Conservation (phyloP, 345 rosid species). For the Excoecaria agallocha region DNA sequence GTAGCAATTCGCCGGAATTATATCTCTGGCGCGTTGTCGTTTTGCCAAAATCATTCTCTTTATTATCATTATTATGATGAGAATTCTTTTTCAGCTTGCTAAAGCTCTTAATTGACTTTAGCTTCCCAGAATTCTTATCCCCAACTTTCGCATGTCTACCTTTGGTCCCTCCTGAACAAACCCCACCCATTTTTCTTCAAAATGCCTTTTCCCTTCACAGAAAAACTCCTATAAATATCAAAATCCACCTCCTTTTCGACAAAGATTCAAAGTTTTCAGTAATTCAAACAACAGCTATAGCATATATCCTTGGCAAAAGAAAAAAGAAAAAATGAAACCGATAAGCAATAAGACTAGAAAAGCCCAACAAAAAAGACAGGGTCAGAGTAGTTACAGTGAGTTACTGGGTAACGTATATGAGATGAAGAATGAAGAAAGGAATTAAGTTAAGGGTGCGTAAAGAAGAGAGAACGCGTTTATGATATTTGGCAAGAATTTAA, state of each 20-base stretch:
- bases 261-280: too few species aligned
- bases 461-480: conserved; percentile 6
- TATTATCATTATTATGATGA: conserved; percentile 9
- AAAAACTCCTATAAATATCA: background rate
- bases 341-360: too few species aligned
- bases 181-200: conserved; percentile 58
- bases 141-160: conserved; percentile 23
- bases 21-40: conserved; percentile 17
- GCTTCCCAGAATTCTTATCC: conserved; percentile 31
- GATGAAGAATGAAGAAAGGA: background rate
- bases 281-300: too few species aligned
- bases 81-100: conserved; percentile 30
- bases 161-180: conserved; percentile 45
- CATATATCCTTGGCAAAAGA: too few species aligned
- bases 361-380: background rate
- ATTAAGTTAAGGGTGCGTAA: too few species aligned
- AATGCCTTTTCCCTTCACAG: conserved; percentile 10
- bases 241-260: background rate
- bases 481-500: too few species aligned
- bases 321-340: background rate
- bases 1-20: conserved; percentile 40
- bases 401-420: background rate
- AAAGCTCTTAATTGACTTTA: conserved; percentile 36
- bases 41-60: conserved; percentile 14
- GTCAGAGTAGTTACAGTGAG: conserved; percentile 14